Evolutionary conservation across 2,329 filamentous ascomycete species (phyloP).

Genomic region (Epicoccum sorghinum): DNA sequence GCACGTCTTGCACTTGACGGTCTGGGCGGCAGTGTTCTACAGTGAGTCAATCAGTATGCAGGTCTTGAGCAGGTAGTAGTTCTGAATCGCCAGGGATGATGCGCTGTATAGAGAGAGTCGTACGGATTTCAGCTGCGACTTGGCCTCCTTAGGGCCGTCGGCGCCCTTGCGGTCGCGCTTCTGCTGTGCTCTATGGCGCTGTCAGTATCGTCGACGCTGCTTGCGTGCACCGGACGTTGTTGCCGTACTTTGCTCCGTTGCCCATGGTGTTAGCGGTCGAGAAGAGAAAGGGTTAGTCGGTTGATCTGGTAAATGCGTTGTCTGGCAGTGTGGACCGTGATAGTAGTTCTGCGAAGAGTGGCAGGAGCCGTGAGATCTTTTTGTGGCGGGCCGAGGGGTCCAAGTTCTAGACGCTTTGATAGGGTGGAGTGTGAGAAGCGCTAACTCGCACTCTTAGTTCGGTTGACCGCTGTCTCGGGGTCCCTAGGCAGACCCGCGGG

Average conservation of each 20-base stretch:
- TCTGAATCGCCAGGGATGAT: not conserved
- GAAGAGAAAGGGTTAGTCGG: conserved; percentile 16
- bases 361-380: conserved; percentile 32
- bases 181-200: conserved; percentile 41
- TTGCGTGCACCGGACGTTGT: not conserved
- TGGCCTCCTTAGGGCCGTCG: conserved; percentile 40
- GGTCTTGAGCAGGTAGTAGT: not conserved
- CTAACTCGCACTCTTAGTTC: conserved; percentile 18
- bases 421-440: conserved; percentile 15
- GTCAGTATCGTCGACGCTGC: conserved; percentile 23
- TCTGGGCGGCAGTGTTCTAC: conserved; percentile 75
- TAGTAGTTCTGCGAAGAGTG: conserved; percentile 15
- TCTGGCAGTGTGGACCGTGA: conserved; percentile 13
- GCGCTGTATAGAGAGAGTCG: conserved; percentile 11
- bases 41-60: not conserved
- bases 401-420: conserved; percentile 24
- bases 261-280: conserved; percentile 37
- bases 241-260: conserved; percentile 47
- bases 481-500: no score
- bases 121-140: conserved; percentile 47
- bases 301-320: conserved; percentile 14
- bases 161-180: conserved; percentile 47
- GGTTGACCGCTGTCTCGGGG: conserved; percentile 17
- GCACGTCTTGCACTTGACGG: conserved; percentile 78
- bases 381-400: conserved; percentile 25